phyloP scores from a whole-genome alignment of 192 early-diverging fungal genomes.

The Pilaira anomala region DNA sequence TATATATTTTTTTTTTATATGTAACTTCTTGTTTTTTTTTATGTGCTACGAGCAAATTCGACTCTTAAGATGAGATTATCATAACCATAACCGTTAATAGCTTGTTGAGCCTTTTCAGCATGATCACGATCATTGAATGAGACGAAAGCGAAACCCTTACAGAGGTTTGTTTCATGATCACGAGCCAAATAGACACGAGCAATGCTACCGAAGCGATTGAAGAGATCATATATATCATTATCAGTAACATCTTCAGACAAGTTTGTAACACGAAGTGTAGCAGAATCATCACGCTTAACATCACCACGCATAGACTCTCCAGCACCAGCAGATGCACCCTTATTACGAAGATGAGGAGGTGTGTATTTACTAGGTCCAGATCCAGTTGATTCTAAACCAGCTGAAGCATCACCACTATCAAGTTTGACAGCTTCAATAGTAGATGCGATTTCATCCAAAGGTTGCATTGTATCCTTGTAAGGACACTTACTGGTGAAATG shows the following conservation, averaged over 20 bases:
- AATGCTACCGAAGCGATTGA: constrained; percentile 80
- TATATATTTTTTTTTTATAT: constrained; percentile 5
- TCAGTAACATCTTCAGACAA: constrained; percentile 92
- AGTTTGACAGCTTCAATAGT: constrained; percentile 41
- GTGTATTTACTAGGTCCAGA: constrained; percentile 68
- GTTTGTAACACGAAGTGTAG: constrained; percentile 91
- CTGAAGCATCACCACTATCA: constrained; percentile 26
- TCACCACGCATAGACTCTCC: constrained; percentile 45
- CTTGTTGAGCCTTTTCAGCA: constrained; percentile 79
- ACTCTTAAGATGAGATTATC: constrained; percentile 92
- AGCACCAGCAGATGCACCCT: constrained; percentile 33
- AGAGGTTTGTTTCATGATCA: constrained; percentile 77
- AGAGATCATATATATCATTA: constrained; percentile 84
- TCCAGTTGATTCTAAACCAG: not conserved
- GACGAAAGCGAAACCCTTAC: constrained; percentile 97
- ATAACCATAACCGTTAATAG: constrained; percentile 93
- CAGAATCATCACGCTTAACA: constrained; percentile 63
- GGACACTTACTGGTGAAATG: constrained; percentile 98
- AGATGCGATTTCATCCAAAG: constrained; percentile 66
- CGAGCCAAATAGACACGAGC: constrained; percentile 82
- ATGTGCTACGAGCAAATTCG: constrained; percentile 56
- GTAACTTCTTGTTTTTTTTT: constrained; percentile 13
- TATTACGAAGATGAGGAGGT: constrained; percentile 82
- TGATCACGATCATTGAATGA: constrained; percentile 77
- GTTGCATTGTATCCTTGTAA: constrained; percentile 91